Evolutionary conservation across 2,329 filamentous ascomycete genomes (phyloP), one percentile per base, ranked within the genome.

Genomic region (Teratosphaeria nubilosa): DNA sequence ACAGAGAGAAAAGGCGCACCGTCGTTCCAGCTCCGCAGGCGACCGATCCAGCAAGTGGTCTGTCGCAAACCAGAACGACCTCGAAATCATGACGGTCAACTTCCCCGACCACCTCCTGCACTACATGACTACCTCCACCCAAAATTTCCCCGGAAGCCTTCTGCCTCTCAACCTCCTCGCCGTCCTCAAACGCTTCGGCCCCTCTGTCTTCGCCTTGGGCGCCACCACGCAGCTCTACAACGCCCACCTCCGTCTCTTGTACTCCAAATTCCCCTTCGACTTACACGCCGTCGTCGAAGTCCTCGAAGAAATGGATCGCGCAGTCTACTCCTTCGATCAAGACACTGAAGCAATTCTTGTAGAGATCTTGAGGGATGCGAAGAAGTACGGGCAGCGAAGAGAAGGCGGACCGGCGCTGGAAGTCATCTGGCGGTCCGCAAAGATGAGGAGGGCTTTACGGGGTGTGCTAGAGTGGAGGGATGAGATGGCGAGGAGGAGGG

Each of bases 181-280:
- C 0, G 80, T 81, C 7, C 75, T 91, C 65, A 88, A 87, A 68
- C 77, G 80, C 51, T 77, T 89, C 0, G 87, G 88, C 1, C 78
- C 87, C 1, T 80, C 82, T 1, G 86, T 86, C 0, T 89, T 86
- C 66, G 84, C 89, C 6, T 79, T 92, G 0, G 88, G 87, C 53
- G 85, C 83, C 5, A 85, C 84, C 20, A 87, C 86, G 0, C 75
- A 80, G 0, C 82, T 91, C 50, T 91, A 88, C 75, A 85, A 87
- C 67, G 77, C 82, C 54, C 78, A 90, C 34, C 77, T 89, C 25
- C 72, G 76, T 14, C 78, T 86, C 24, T 76, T 83, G 57, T 89
- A 86, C 82, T 71, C 74, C 34, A 80, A 82, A 11, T 81, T 82
- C 24, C 57, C 59, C 10, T 78, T 82, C 24, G 83, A 89, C 65